These are phyloP conservation scores for Hirschioporus abietinus DNA, from an alignment of 768 basidiomycete species.

Conservation along the genomic window DNA sequence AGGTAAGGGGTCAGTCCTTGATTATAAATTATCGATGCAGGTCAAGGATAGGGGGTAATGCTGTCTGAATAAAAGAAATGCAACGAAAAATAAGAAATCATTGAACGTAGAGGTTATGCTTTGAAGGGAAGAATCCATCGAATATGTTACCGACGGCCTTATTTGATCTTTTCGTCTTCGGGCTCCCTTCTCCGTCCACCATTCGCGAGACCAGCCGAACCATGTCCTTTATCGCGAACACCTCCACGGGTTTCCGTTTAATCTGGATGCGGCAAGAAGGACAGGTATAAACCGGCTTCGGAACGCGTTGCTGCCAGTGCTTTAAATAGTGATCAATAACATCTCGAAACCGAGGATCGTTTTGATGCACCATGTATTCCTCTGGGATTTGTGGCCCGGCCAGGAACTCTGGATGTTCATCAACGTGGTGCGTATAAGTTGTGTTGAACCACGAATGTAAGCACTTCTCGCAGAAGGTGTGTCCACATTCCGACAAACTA, in stretches of 20 bases:
- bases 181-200: neutral
- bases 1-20: neutral
- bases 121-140: neutral
- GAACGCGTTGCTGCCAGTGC: conserved; percentile 21
- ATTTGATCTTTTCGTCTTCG: neutral
- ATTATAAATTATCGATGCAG: neutral
- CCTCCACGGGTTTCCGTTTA: conserved; percentile 47
- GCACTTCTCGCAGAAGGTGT: conserved; percentile 62
- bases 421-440: conserved; percentile 43
- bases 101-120: neutral
- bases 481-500: conserved; percentile 64
- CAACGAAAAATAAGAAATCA: neutral
- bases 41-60: neutral
- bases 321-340: conserved; percentile 18
- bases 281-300: conserved; percentile 55
- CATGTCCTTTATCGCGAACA: conserved; percentile 55
- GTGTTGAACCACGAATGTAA: conserved; percentile 51
- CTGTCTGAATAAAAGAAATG: neutral
- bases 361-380: neutral
- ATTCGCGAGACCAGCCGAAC: conserved; percentile 39
- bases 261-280: conserved; percentile 58
- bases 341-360: neutral
- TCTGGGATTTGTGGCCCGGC: neutral
- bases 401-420: conserved; percentile 38
- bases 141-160: neutral